Evolutionary conservation across 192 early-diverging fungal genomes (phyloP), one percentile per base, ranked within the genome.

Genomic region (Oehlia diaphana): DNA sequence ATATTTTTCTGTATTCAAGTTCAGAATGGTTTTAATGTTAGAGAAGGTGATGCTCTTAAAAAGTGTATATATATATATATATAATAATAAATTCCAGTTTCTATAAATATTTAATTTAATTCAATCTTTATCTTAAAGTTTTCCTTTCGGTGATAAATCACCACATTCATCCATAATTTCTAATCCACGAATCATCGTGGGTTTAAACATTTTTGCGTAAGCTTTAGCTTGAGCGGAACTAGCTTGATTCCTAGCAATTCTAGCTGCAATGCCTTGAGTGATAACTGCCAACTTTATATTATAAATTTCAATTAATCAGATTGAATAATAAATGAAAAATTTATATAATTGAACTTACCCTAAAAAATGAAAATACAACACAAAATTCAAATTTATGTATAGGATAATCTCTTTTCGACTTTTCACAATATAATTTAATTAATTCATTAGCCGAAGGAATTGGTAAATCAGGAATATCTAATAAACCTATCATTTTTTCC

Each of bases 241-340:
- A 10, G 96, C 95, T 85, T 98, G 97, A 76, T 93, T 93, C 78
- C 91, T 88, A 1, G 91, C 92, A 28, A 96, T 90, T 47, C 97
- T 86, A 1, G 96, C 97, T n/a, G 92, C 91, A 69, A 98, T 93
- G 53, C 97, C 97, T 82, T 97, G 95, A 70, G 88, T 80, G 79
- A 96, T 95, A 19, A 96, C 94, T 0, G 93, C 84, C 42, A 94
- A 85, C 85, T 90, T 76, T 39, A 81, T 4, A 58, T 76, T 39
- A 81, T 4, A 58, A 31, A 72, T 26, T 14, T 28, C 49, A 23
- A 21, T 76, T 69, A 61, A 42, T 42, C 7, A 42, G 39, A 42
- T 42, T 42, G 0, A 42, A 42, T 8, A 0, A 42, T 42, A 42
- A 42, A 42, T 42, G 7, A 42, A 42, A n/a, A 42, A 42, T 42